These are phyloP conservation scores for Claviceps pusilla DNA, from an alignment of 2,329 filamentous ascomycete genomes.

Conservation along the genomic window DNA sequence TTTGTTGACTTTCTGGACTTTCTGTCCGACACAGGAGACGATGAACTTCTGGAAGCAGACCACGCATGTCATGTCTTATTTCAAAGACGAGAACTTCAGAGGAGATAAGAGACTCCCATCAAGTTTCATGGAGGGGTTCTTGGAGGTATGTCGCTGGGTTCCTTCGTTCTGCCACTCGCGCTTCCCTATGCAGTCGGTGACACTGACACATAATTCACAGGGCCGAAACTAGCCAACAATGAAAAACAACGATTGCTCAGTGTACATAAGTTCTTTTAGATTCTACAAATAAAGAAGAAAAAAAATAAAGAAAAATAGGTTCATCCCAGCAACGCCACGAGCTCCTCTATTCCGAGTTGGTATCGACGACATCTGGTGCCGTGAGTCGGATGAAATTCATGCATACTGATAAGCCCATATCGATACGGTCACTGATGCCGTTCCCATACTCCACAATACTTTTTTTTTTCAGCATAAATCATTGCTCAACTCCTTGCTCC, in stretches of 20 bases:
- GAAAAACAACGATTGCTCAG: constrained; percentile 11
- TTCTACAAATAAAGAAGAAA: not conserved
- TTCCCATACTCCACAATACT: constrained; percentile 1
- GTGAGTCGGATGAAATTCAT: not conserved
- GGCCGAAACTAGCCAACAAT: constrained; percentile 36
- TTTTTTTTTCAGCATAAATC: constrained; percentile 4
- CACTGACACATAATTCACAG: constrained; percentile 20
- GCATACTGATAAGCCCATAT: constrained; percentile 5
- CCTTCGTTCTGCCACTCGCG: not conserved
- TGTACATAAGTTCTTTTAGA: constrained; percentile 20
- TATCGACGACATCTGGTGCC: not conserved
- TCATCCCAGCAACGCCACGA: constrained; percentile 19
- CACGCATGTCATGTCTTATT: constrained; percentile 92
- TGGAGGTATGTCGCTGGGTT: constrained; percentile 53
- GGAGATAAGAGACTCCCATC: constrained; percentile 64
- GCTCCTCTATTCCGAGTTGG: constrained; percentile 9
- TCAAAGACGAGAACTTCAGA: constrained; percentile 68
- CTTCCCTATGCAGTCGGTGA: not conserved
- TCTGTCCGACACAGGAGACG: constrained; percentile 52
- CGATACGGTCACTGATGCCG: not conserved
- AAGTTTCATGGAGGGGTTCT: constrained; percentile 86
- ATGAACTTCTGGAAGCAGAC: constrained; percentile 99
- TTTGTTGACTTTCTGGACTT: not conserved
- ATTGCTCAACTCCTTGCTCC: constrained; percentile 19
- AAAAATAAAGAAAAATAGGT: constrained; percentile 5